Conservation (phyloP, 2,329 filamentous ascomycete genomes). For the Botrytis sinoallii region DNA sequence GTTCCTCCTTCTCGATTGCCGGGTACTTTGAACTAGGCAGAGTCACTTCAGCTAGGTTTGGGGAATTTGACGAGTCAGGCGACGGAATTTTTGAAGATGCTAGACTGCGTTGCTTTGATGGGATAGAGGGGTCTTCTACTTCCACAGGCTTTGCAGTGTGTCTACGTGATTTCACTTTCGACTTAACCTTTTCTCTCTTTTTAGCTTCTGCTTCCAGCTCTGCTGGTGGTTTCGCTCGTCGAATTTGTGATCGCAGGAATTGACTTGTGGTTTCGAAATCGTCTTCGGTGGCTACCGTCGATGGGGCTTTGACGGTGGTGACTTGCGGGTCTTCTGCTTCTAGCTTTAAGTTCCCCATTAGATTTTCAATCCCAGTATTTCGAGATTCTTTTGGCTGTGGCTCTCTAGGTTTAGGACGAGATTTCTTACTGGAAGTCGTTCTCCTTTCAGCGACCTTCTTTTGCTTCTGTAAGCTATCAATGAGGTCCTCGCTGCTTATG, state of each 20-base stretch:
- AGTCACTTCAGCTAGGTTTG: neutral
- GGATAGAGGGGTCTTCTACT: neutral
- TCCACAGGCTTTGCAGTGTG: constrained; percentile 28
- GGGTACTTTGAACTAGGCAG: neutral
- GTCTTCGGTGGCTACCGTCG: constrained; percentile 21
- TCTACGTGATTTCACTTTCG: constrained; percentile 35
- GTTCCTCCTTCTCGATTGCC: neutral
- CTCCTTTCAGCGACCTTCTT: constrained; percentile 25
- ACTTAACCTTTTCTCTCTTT: constrained; percentile 34
- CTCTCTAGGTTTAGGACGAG: constrained; percentile 23
- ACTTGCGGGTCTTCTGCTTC: constrained; percentile 20
- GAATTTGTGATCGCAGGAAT: constrained; percentile 23
- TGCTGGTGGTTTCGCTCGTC: constrained; percentile 17
- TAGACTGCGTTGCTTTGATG: neutral
- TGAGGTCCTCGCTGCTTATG: constrained; percentile 33
- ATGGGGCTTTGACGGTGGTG: constrained; percentile 2
- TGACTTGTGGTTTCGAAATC: constrained; percentile 18
- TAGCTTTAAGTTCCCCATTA: constrained; percentile 35
- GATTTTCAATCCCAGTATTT: constrained; percentile 27
- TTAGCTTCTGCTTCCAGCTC: constrained; percentile 20
- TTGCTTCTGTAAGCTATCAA: constrained; percentile 28
- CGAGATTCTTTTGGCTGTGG: constrained; percentile 19
- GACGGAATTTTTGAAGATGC: neutral
- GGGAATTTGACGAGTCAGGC: neutral
- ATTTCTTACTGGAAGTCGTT: constrained; percentile 22